Evolutionary conservation across 352 stramenopile species (phyloP).

Genomic region (Globisporangium paroecandrum): DNA sequence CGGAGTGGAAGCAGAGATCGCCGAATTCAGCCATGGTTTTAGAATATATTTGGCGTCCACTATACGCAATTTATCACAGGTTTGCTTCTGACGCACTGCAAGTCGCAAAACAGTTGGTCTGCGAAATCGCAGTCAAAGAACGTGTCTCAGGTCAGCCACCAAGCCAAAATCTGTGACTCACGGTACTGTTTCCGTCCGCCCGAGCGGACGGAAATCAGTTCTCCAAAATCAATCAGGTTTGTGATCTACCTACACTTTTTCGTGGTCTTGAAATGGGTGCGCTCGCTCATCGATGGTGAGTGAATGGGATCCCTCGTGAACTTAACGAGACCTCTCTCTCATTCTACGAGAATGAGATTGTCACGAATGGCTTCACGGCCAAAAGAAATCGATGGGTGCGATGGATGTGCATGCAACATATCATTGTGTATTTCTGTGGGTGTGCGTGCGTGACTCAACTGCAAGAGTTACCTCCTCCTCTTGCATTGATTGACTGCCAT

Average conservation of each 20-base stretch:
- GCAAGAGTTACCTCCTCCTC: no score
- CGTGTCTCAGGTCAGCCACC: not conserved
- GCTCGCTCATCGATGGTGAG: not conserved
- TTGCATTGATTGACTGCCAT: no score
- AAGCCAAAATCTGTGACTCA: constrained; percentile 7
- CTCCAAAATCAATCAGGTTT: not conserved
- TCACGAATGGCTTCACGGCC: no score
- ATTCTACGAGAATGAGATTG: no score
- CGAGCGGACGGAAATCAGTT: not conserved
- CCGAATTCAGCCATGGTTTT: not conserved
- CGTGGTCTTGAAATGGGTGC: constrained; percentile 3
- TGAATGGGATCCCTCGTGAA: no score
- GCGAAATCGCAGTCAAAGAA: not conserved
- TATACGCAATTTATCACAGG: not conserved
- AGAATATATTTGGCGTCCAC: not conserved
- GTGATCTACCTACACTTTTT: not conserved
- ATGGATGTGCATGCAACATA: no score
- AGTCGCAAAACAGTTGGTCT: constrained; percentile 8
- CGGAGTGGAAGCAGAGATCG: not conserved
- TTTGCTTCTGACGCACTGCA: not conserved
- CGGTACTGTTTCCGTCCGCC: not conserved
- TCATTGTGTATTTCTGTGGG: no score
- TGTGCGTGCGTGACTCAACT: no score
- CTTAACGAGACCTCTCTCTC: no score
- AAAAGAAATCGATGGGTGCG: no score